phyloP scores from a whole-genome alignment of 306 rosid species.

The Pterocarpus macrocarpus region DNA sequence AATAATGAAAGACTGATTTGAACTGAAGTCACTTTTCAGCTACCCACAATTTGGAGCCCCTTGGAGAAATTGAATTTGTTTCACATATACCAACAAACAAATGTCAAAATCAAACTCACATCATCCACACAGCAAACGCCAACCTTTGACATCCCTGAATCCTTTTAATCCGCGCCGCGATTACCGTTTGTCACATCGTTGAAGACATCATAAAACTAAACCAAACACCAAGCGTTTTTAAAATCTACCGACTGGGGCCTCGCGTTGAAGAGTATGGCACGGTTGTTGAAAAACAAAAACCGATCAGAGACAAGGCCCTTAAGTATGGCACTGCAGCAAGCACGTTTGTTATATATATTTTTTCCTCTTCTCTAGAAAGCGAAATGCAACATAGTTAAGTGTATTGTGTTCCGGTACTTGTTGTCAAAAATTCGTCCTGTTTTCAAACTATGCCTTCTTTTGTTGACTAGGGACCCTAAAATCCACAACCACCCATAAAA shows the following conservation, averaged over 20 bases:
- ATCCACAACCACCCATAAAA: constrained; percentile 51
- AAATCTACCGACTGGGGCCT: background rate
- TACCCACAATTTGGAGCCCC: background rate
- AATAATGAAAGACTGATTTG: background rate
- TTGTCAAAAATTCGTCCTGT: constrained; percentile 39
- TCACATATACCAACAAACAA: constrained; percentile 19
- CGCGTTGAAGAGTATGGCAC: constrained; percentile 22
- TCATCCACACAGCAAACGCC: constrained; percentile 20
- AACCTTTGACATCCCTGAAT: background rate
- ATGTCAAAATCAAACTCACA: constrained; percentile 43
- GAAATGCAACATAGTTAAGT: constrained; percentile 48
- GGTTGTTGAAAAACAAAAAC: constrained; percentile 44
- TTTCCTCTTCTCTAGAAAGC: constrained; percentile 23
- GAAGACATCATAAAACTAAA: constrained; percentile 38
- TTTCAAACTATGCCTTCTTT: constrained; percentile 67
- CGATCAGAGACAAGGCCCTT: background rate
- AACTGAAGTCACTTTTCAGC: constrained; percentile 22
- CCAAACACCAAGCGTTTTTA: constrained; percentile 1
- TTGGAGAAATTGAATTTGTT: constrained; percentile 19
- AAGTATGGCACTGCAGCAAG: background rate
- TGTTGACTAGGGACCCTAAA: constrained; percentile 61
- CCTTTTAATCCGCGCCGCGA: constrained; percentile 57
- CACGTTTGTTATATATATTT: background rate
- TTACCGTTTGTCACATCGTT: constrained; percentile 48
- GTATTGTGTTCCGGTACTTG: constrained; percentile 9